Percentiles rank a stretch among this genome's conserved stretches.
Evolutionary conservation across 1,284 basidiomycete species (phyloP).

Genomic region (Sphagnurus paluster): DNA sequence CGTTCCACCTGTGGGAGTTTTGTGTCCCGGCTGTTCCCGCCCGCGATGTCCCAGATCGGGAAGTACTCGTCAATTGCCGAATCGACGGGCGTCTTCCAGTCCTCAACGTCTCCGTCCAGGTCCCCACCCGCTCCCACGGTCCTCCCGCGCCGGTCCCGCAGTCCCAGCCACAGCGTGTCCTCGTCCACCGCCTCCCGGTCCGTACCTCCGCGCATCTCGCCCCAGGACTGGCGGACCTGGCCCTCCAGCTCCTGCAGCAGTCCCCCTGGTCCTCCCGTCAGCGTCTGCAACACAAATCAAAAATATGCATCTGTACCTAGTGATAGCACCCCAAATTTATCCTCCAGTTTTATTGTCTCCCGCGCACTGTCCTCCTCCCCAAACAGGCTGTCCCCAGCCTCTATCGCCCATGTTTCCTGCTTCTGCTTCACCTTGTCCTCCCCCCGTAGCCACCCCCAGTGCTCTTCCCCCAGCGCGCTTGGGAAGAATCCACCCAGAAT

Average conservation of each 20-base stretch:
- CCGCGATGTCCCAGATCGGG: constrained; percentile 17
- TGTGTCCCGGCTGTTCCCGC: constrained; percentile 22
- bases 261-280: constrained; percentile 8
- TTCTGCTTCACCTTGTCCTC: constrained; percentile 27
- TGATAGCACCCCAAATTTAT: constrained; percentile 49
- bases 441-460: constrained; percentile 43
- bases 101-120: not conserved
- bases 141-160: constrained; percentile 17
- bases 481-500: constrained; percentile 53
- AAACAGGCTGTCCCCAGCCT: constrained; percentile 14
- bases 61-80: constrained; percentile 10
- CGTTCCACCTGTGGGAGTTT: constrained; percentile 25
- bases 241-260: constrained; percentile 1
- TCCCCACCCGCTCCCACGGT: not conserved
- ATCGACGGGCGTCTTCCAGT: constrained; percentile 10
- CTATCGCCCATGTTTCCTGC: constrained; percentile 20
- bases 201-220: constrained; percentile 34
- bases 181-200: constrained; percentile 42
- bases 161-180: constrained; percentile 39
- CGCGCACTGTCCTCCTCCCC: constrained; percentile 23
- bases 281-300: not conserved
- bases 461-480: constrained; percentile 28
- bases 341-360: constrained; percentile 43
- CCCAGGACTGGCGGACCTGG: not conserved
- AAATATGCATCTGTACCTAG: constrained; percentile 35